Percentiles rank a stretch among this genome's conserved stretches.
These are phyloP conservation scores for Nyssa sinensis DNA, from an alignment of 148 eudicot genomes.

Conservation along the genomic window DNA sequence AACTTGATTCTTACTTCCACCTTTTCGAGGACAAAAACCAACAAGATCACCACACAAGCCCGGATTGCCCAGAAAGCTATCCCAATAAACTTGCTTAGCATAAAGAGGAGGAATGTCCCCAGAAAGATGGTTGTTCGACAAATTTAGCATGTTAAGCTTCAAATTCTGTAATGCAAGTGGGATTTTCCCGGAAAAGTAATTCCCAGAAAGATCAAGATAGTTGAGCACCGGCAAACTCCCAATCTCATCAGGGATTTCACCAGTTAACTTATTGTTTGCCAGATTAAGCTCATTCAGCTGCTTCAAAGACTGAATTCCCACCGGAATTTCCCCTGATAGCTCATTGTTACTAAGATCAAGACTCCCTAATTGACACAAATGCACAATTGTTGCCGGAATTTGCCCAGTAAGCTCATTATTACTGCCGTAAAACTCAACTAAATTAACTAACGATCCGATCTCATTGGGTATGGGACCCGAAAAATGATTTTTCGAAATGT, in stretches of 20 bases:
- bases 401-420: slow-evolving; percentile 35
- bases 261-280: slow-evolving; percentile 38
- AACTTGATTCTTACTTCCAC: background rate
- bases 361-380: slow-evolving; percentile 26
- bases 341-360: slow-evolving; percentile 46
- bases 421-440: slow-evolving; percentile 30
- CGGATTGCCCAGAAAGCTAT: slow-evolving; percentile 50
- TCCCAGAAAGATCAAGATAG: slow-evolving; percentile 51
- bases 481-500: slow-evolving; percentile 29
- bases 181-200: slow-evolving; percentile 37
- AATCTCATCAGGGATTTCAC: slow-evolving; percentile 42
- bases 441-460: slow-evolving; percentile 31
- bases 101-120: slow-evolving; percentile 40
- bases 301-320: slow-evolving; percentile 25
- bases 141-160: slow-evolving; percentile 45
- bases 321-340: slow-evolving; percentile 33
- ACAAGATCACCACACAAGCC: slow-evolving; percentile 25
- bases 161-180: slow-evolving; percentile 38
- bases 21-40: slow-evolving; percentile 21
- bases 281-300: slow-evolving; percentile 46
- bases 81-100: slow-evolving; percentile 22
- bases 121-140: slow-evolving; percentile 37
- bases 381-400: slow-evolving; percentile 28
- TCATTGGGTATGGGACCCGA: slow-evolving; percentile 41
- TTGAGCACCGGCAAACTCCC: slow-evolving; percentile 42